Evolutionary conservation across 2,329 filamentous ascomycete species (phyloP).

Genomic region (Rhynchosporium agropyri): DNA sequence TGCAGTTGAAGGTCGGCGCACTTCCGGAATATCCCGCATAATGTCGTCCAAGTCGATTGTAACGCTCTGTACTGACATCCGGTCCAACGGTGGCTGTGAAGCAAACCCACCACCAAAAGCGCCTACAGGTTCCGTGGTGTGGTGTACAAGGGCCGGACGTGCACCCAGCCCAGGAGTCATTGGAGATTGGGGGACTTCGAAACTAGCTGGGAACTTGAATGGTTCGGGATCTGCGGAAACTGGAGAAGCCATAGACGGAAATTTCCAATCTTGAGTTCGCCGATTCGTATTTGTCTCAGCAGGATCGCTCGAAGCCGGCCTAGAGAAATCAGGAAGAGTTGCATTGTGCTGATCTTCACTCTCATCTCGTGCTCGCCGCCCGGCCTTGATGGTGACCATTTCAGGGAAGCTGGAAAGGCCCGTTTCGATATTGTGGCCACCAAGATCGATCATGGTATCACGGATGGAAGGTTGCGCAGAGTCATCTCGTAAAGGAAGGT

Average conservation of each 20-base stretch:
- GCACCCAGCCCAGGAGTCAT: constrained; percentile 40
- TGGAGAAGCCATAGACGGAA: constrained; percentile 56
- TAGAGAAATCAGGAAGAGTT: constrained; percentile 47
- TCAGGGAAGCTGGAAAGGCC: constrained; percentile 62
- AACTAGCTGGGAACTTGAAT: constrained; percentile 52
- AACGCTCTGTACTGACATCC: constrained; percentile 38
- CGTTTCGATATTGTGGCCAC: constrained; percentile 59
- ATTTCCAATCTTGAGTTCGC: constrained; percentile 60
- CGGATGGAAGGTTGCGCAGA: constrained; percentile 54
- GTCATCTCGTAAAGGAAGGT: constrained; percentile 62
- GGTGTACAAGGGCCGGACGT: constrained; percentile 53
- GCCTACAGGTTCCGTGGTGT: constrained; percentile 54
- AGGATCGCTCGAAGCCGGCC: constrained; percentile 60
- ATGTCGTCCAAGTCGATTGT: constrained; percentile 59
- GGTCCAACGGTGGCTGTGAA: constrained; percentile 23
- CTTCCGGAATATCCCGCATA: constrained; percentile 47
- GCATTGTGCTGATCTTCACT: constrained; percentile 31
- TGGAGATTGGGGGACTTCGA: constrained; percentile 37
- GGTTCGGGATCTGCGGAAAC: constrained; percentile 57
- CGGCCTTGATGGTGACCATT: constrained; percentile 58
- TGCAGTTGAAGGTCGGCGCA: constrained; percentile 39
- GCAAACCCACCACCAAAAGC: constrained; percentile 31
- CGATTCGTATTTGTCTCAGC: constrained; percentile 56
- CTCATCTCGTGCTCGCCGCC: constrained; percentile 30
- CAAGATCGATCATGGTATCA: constrained; percentile 67